Conservation (phyloP, 176 grass and related monocot genomes). For the Echinochloa phyllopogon region DNA sequence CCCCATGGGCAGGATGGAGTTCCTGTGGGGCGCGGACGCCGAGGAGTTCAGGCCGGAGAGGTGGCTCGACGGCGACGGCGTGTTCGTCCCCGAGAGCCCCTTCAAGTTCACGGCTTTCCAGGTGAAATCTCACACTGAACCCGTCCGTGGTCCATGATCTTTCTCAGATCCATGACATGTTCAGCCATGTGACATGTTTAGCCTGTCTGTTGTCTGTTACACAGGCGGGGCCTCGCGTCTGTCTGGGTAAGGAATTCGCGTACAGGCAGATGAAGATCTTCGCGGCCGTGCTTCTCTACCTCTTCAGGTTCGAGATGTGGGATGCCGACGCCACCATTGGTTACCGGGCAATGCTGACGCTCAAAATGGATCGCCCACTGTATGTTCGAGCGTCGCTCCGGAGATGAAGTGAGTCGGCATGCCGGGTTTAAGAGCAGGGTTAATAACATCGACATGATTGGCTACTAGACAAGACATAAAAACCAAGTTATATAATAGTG, state of each 20-base stretch:
- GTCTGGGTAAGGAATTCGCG: slow-evolving; percentile 85
- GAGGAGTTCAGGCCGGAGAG: slow-evolving; percentile 78
- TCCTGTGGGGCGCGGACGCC: slow-evolving; percentile 78
- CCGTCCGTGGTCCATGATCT: neutral
- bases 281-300: slow-evolving; percentile 49
- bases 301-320: slow-evolving; percentile 74
- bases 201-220: neutral
- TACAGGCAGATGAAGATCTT: slow-evolving; percentile 89
- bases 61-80: slow-evolving; percentile 63
- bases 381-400: slow-evolving; percentile 47
- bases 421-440: too few species aligned
- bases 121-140: slow-evolving; percentile 32
- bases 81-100: slow-evolving; percentile 66
- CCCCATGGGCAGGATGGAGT: slow-evolving; percentile 84
- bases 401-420: neutral
- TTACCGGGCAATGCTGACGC: slow-evolving; percentile 53
- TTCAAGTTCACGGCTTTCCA: slow-evolving; percentile 88
- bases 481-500: too few species aligned
- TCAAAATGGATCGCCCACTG: slow-evolving; percentile 63
- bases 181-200: neutral
- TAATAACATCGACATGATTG: too few species aligned
- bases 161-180: neutral
- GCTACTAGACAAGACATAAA: too few species aligned
- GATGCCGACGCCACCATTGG: slow-evolving; percentile 38
- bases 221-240: slow-evolving; percentile 81